These are phyloP conservation scores for Erythrobasidium yunnanense DNA, from an alignment of 768 basidiomycete species.

Conservation along the genomic window DNA sequence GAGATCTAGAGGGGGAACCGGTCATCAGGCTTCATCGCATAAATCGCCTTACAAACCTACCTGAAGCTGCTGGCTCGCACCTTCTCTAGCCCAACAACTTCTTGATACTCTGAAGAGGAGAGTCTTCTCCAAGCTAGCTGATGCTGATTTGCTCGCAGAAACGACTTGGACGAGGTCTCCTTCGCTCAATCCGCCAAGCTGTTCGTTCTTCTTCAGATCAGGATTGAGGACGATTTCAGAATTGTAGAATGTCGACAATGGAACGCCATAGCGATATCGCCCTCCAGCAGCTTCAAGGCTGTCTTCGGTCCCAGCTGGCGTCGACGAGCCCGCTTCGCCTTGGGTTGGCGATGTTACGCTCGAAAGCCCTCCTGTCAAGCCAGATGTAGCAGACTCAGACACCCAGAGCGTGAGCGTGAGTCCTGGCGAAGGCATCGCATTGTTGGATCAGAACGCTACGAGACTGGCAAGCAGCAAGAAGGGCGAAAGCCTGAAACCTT, in stretches of 20 bases:
- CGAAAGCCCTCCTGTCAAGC: not conserved
- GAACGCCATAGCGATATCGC: slow-evolving; percentile 6
- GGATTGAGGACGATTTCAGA: slow-evolving; percentile 10
- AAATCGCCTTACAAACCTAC: not conserved
- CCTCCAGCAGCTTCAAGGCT: too few relatives aligned
- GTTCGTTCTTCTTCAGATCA: not conserved
- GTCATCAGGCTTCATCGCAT: not conserved
- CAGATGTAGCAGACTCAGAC: not conserved
- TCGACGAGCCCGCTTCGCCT: too few relatives aligned
- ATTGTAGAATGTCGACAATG: not conserved
- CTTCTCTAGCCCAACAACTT: not conserved
- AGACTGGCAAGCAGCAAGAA: too few relatives aligned
- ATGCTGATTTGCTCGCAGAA: not conserved
- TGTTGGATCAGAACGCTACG: not conserved
- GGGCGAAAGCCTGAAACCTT: too few relatives aligned
- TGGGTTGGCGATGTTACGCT: too few relatives aligned
- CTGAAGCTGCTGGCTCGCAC: slow-evolving; percentile 17
- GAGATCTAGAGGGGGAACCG: slow-evolving; percentile 15
- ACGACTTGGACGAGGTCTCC: slow-evolving; percentile 14
- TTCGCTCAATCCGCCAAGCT: not conserved
- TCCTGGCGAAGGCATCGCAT: slow-evolving; percentile 1
- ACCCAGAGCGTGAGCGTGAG: slow-evolving; percentile 24
- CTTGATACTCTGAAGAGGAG: slow-evolving; percentile 3
- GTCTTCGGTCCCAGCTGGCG: too few relatives aligned
- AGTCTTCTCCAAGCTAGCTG: too few relatives aligned